Base-by-base conservation (phyloP, 441 rosid genomes). In the Pelargonium fulgidum region DNA sequence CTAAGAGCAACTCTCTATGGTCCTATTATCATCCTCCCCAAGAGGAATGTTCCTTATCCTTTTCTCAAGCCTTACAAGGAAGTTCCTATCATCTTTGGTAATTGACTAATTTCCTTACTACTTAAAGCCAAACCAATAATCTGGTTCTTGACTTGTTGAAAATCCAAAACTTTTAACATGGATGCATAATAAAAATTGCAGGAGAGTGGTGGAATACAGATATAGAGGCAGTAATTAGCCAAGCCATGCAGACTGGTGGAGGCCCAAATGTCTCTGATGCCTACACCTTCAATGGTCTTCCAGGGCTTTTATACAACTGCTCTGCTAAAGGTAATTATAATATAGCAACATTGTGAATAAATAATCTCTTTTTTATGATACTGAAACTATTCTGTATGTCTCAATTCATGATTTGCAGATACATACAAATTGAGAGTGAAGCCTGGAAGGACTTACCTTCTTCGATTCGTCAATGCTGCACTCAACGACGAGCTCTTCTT, bases 161-260 rank as follows among this genome's bases (percentile, higher is more conserved):
- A n/a, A n/a, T n/a, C n/a, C n/a, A n/a, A n/a, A n/a, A n/a, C n/a
- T n/a, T n/a, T n/a, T n/a, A n/a, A n/a, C n/a, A n/a, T n/a, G n/a
- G n/a, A n/a, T n/a, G n/a, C n/a, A n/a, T n/a, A n/a, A n/a, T n/a
- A n/a, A n/a, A n/a, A n/a, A 58, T 58, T 58, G 69, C 69, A 85
- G 89, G 89, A 50, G 89, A 85, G 72, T 83, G 85, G 89, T 85
- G 86, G 86, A 77, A 85, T 16, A 39, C 63, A 1, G 89, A 85
- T 64, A 82, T 77, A 10, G 89, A 85, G 69, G 75, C 73, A 64
- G 52, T 85, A 4, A 84, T 72, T 62, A 78, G 73, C 64, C 85
- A 76, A 78, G 86, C 85, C 22, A 64, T 44, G 58, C 66, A 68
- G 11, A 65, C 77, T 77, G 89, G 86, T 0, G 77, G 78, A 76